A percentile compares a stretch with the other conserved stretches of the same genome.
phyloP scores from a whole-genome alignment of 1,284 basidiomycete genomes.

The Pseudozyma pruni region DNA sequence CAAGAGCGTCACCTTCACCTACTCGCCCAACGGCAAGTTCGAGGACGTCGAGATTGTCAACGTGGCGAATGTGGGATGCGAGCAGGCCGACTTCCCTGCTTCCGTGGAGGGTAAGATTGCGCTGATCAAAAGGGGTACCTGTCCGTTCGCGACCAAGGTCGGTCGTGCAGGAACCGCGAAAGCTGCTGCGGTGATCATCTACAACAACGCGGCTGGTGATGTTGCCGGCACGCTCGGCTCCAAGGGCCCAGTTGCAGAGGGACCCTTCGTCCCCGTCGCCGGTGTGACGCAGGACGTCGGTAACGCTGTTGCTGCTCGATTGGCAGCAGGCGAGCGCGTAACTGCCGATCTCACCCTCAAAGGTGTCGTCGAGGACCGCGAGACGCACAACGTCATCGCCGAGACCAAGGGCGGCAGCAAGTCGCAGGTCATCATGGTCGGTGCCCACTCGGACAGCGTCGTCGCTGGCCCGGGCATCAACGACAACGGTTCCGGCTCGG shows the following conservation, averaged over 20 bases:
- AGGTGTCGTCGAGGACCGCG: constrained; percentile 32
- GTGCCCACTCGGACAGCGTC: constrained; percentile 39
- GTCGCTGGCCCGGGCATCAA: constrained; percentile 42
- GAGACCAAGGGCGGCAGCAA: constrained; percentile 27
- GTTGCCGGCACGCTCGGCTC: constrained; percentile 31
- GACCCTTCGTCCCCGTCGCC: constrained; percentile 34
- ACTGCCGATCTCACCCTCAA: constrained; percentile 23
- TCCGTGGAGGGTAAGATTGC: constrained; percentile 31
- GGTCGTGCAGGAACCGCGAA: constrained; percentile 29
- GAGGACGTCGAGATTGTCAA: constrained; percentile 19
- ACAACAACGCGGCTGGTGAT: constrained; percentile 32
- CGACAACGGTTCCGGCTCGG: constrained; percentile 42
- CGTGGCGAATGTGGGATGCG: constrained; percentile 32
- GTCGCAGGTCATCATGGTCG: constrained; percentile 36
- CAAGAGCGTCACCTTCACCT: constrained; percentile 25
- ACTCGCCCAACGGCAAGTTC: constrained; percentile 37
- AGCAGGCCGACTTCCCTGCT: constrained; percentile 30
- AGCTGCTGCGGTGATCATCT: constrained; percentile 29
- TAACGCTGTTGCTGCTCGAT: constrained; percentile 3
- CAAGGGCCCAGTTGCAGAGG: constrained; percentile 16
- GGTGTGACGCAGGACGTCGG: constrained; percentile 24
- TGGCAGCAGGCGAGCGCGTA: constrained; percentile 32
- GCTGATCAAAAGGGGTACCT: constrained; percentile 32
- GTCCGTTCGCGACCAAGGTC: constrained; percentile 28
- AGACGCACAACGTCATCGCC: constrained; percentile 42